phyloP scores from a whole-genome alignment of 768 basidiomycete genomes.

The Lentinula boryana region DNA sequence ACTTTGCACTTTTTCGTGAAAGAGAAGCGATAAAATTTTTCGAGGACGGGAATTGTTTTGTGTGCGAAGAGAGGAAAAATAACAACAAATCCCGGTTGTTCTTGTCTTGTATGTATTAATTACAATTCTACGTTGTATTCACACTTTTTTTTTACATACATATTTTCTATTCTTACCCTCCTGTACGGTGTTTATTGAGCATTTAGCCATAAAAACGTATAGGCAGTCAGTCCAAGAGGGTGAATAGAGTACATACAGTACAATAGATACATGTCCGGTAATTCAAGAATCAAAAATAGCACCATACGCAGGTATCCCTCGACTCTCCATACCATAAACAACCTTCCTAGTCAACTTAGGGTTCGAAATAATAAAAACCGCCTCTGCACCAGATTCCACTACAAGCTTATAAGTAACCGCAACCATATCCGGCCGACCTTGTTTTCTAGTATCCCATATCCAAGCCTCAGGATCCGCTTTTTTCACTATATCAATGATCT shows the following conservation, averaged over 20 bases:
- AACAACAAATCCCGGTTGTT: no score
- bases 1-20: constrained; percentile 86
- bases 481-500: constrained; percentile 31
- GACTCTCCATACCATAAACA: constrained; percentile 13
- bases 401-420: constrained; percentile 8
- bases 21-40: constrained; percentile 49
- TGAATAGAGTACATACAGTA: no score
- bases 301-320: constrained; percentile 12
- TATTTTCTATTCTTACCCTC: no score
- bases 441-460: constrained; percentile 17
- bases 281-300: constrained; percentile 12
- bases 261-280: no score
- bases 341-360: constrained; percentile 9
- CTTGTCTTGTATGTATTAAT: no score
- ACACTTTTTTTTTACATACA: neutral
- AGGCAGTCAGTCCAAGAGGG: no score
- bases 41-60: no score
- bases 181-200: no score
- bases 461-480: constrained; percentile 32
- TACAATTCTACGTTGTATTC: neutral
- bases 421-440: constrained; percentile 13
- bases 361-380: constrained; percentile 13
- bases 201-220: no score
- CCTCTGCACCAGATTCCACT: constrained; percentile 8
- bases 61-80: constrained; percentile 8